phyloP scores from a whole-genome alignment of 305 asterid genomes.

The Fraxinus platypoda region DNA sequence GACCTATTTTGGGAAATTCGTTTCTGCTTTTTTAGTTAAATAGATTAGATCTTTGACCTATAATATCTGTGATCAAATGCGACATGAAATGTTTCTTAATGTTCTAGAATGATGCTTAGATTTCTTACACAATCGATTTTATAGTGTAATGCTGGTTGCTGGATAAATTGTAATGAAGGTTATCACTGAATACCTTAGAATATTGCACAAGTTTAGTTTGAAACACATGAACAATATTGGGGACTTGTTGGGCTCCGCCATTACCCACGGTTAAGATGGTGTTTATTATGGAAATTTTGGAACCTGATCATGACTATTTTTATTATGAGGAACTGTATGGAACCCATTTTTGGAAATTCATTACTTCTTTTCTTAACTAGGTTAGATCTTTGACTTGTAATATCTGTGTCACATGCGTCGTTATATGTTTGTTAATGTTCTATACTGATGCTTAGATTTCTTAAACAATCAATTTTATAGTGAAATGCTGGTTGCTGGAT shows the following conservation, averaged over 20 bases:
- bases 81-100: not conserved
- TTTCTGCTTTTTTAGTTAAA: slow-evolving; percentile 9
- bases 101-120: not conserved
- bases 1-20: slow-evolving; percentile 8
- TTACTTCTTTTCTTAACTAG: not conserved
- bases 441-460: not conserved
- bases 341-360: slow-evolving; percentile 7
- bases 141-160: not conserved
- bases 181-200: not conserved
- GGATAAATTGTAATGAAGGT: slow-evolving; percentile 2
- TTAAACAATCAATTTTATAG: not conserved
- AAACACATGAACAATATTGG: not conserved
- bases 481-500: not conserved
- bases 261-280: not conserved
- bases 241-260: not conserved
- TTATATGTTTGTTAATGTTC: not conserved
- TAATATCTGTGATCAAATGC: not conserved
- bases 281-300: not conserved
- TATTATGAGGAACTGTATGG: not conserved
- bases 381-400: slow-evolving; percentile 19
- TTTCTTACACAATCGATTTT: not conserved
- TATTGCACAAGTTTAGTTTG: not conserved
- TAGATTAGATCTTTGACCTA: slow-evolving; percentile 16
- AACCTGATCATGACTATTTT: not conserved
- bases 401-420: not conserved